These are phyloP conservation scores for Phytophthora pinifolia DNA, from an alignment of 352 stramenopile species.

Conservation along the genomic window DNA sequence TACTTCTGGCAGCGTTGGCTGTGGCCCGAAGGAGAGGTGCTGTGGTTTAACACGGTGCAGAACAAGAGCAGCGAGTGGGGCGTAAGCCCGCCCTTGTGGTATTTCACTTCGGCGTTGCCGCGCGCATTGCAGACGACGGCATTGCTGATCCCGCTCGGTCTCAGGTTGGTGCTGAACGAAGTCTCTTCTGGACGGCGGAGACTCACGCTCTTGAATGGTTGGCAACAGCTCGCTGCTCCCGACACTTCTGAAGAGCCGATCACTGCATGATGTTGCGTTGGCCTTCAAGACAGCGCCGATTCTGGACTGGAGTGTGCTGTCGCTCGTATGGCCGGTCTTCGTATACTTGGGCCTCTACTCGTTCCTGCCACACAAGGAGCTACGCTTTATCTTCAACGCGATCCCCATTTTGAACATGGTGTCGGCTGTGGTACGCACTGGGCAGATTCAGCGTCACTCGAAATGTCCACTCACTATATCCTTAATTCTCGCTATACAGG, in stretches of 20 bases:
- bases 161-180: constrained; percentile 43
- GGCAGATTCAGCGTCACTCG: too few relatives aligned
- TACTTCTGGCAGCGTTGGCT: constrained; percentile 94
- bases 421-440: constrained; percentile 87
- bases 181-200: neutral
- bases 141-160: constrained; percentile 81
- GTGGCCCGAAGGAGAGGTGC: constrained; percentile 98
- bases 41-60: constrained; percentile 96
- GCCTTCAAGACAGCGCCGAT: constrained; percentile 44
- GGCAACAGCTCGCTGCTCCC: constrained; percentile 46
- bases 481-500: constrained; percentile 30
- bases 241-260: constrained; percentile 38
- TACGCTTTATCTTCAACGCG: constrained; percentile 97
- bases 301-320: constrained; percentile 50
- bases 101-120: constrained; percentile 94
- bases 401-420: constrained; percentile 96
- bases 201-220: constrained; percentile 2
- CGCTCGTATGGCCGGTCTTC: constrained; percentile 65
- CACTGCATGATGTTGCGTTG: constrained; percentile 39
- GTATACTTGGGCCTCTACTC: constrained; percentile 96
- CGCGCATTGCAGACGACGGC: constrained; percentile 83
- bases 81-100: constrained; percentile 95
- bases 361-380: constrained; percentile 97
- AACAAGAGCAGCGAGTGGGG: constrained; percentile 98
- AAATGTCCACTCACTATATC: too few relatives aligned